Conservation (phyloP, 352 stramenopile genomes). For the Globisporangium sylvaticum region DNA sequence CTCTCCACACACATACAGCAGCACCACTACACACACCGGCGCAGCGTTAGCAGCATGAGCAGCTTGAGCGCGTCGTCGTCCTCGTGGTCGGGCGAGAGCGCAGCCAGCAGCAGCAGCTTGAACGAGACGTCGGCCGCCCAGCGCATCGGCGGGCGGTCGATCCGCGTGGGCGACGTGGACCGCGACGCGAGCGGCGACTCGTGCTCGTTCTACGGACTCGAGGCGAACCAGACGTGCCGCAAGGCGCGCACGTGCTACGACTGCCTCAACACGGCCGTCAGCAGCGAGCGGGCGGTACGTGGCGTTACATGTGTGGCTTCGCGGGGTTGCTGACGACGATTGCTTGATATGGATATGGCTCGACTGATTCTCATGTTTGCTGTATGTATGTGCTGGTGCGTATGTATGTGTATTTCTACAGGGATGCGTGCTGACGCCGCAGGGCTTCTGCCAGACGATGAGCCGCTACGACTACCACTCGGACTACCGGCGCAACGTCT, state of each 20-base stretch:
- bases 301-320: too few species aligned
- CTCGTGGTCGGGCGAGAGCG: constrained; percentile 13
- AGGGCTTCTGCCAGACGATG: constrained; percentile 58
- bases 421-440: constrained; percentile 52
- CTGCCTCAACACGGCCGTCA: constrained; percentile 54
- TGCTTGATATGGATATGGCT: too few species aligned
- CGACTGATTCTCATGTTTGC: too few species aligned
- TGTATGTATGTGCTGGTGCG: too few species aligned
- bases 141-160: constrained; percentile 5
- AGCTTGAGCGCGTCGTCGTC: constrained; percentile 14
- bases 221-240: constrained; percentile 35
- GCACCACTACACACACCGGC: neutral
- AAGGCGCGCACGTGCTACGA: constrained; percentile 64
- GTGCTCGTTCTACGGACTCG: constrained; percentile 59
- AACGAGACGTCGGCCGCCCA: neutral
- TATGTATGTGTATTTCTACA: too few species aligned
- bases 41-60: neutral
- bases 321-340: too few species aligned
- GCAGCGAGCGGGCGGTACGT: constrained; percentile 14
- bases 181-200: constrained; percentile 44
- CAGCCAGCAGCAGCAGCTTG: constrained; percentile 14
- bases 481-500: constrained; percentile 61
- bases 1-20: neutral
- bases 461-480: constrained; percentile 36
- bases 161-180: constrained; percentile 29